Evolutionary conservation across 23 red algal genomes (phyloP), one percentile per base, ranked within the genome.

Genomic region (Gracilaria domingensis): DNA sequence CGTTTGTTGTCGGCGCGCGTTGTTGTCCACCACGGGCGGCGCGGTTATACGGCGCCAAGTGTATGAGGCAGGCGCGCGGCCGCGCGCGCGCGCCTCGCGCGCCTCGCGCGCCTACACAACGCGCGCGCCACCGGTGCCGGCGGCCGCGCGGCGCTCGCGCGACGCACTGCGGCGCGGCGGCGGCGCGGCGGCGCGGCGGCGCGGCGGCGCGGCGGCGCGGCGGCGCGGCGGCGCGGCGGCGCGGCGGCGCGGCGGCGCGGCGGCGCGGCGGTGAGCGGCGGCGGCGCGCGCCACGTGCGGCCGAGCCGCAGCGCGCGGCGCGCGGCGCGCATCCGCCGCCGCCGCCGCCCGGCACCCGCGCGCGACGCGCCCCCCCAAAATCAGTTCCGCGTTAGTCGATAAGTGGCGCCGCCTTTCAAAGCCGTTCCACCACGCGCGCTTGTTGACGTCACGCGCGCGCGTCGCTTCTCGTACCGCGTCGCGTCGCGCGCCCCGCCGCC

Each of bases 381-480:
- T 74, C 69, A 74, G 69, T 74, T 74, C 69, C 69, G 69, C 69
- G 69, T 74, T 23, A 38, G 35, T 74, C 69, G 69, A 74, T 74
- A 74, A n/a, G n/a, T n/a, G n/a, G n/a, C n/a, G n/a, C n/a, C n/a
- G n/a, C n/a, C n/a, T n/a, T n/a, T n/a, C n/a, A n/a, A n/a, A n/a
- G n/a, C n/a, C n/a, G n/a, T n/a, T n/a, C n/a, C n/a, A n/a, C n/a
- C n/a, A n/a, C n/a, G n/a, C n/a, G n/a, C n/a, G n/a, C n/a, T n/a
- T 4, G 37, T 29, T 7, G 3, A 12, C 39, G 69, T 45, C 69
- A 36, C 66, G 35, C 66, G 17, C 69, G 17, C 66, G 35, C 66
- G 17, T 36, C 12, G 35, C 8, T 25, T 4, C 75, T 80, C 40
- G 42, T 50, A 39, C 75, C 75, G 29, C 42, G 14, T 40, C 45